Base-by-base conservation (phyloP, 768 basidiomycete genomes). In the Calocybe cyanea region DNA sequence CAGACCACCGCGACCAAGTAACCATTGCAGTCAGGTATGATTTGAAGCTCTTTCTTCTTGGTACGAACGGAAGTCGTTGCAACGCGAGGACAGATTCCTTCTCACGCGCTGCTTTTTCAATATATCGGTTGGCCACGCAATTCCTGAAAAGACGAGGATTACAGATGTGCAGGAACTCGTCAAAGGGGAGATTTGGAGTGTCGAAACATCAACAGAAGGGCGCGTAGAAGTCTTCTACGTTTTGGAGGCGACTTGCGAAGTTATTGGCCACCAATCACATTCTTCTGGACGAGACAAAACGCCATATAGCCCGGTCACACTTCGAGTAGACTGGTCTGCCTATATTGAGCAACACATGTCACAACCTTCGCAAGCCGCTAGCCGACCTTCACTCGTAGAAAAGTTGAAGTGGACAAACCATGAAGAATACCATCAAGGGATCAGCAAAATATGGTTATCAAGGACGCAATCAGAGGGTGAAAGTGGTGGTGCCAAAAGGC, bases 221-320 rank as follows among this genome's bases (percentile, higher is more conserved):
- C 47, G 52, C 10, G 58, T 50, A 17, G 65, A 73, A 46, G 59
- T 56, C 8, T 72, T 77, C 51, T 80, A 81, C 55, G 79, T 87
- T 20, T 63, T 91, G 1, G 85, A 85, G 49, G 58, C 75, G 17
- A 90, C 87, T 0, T 87, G 87, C 56, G 87, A 90, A 55, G 80
- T 83, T 24, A 72, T 87, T 43, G 85, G 85, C 0, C 65, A 60
- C 24, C 54, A 62, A 15, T 35, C 51, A 4, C 15, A 43, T 19
- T 35, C 46, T 21, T 14, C 19, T 18, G 38, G 39, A 20, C 38
- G 38, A 23, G 34, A 38, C 13, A 20, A 28, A 7, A 4, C 36
- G 11, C 9, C 21, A 14, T 13, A 24, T 30, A 35, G 32, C 49
- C 24, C 36, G 10, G 19, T 50, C 7, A 46, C 51, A 42, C 56